Percentiles rank a stretch among this genome's conserved stretches.
These are phyloP conservation scores for Fistulinella cinereoalba DNA, from an alignment of 1,284 basidiomycete species.

Conservation along the genomic window DNA sequence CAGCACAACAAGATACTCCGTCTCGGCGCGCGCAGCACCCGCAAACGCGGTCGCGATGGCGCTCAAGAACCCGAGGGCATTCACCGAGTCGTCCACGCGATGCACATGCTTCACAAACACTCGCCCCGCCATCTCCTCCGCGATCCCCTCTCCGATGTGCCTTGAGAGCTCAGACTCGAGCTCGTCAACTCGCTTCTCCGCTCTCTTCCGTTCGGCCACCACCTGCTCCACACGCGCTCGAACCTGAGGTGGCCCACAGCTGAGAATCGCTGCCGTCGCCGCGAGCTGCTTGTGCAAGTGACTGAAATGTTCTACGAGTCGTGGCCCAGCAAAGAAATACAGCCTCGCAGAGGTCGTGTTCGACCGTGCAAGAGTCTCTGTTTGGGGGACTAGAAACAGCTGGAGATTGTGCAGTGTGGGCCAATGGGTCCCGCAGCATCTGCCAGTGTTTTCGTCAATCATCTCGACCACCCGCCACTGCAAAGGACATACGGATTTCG, in stretches of 20 bases:
- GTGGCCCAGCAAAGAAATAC: constrained; percentile 78
- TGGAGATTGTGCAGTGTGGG: constrained; percentile 71
- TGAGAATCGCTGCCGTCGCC: constrained; percentile 56
- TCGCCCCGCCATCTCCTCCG: constrained; percentile 32
- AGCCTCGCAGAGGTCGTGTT: constrained; percentile 65
- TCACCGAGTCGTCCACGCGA: constrained; percentile 59
- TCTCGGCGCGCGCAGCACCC: constrained; percentile 30
- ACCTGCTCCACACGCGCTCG: constrained; percentile 68
- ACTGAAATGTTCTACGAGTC: constrained; percentile 62
- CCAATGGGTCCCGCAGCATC: constrained; percentile 86
- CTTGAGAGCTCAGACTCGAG: constrained; percentile 67
- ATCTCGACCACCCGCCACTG: constrained; percentile 1
- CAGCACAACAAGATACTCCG: constrained; percentile 52
- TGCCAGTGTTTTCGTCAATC: constrained; percentile 24
- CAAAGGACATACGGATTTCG: constrained; percentile 62
- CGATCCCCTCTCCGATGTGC: constrained; percentile 49
- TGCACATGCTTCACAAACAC: constrained; percentile 49
- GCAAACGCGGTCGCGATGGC: constrained; percentile 52
- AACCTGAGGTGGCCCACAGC: constrained; percentile 61
- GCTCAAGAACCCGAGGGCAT: constrained; percentile 60
- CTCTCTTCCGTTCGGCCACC: constrained; percentile 62
- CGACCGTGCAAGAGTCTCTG: constrained; percentile 57
- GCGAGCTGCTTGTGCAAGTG: constrained; percentile 55
- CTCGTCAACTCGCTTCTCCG: constrained; percentile 60
- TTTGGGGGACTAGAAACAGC: constrained; percentile 67